Evolutionary conservation across 441 rosid species (phyloP), one percentile per base, ranked within the genome.

Genomic region (Geranium incanum): DNA sequence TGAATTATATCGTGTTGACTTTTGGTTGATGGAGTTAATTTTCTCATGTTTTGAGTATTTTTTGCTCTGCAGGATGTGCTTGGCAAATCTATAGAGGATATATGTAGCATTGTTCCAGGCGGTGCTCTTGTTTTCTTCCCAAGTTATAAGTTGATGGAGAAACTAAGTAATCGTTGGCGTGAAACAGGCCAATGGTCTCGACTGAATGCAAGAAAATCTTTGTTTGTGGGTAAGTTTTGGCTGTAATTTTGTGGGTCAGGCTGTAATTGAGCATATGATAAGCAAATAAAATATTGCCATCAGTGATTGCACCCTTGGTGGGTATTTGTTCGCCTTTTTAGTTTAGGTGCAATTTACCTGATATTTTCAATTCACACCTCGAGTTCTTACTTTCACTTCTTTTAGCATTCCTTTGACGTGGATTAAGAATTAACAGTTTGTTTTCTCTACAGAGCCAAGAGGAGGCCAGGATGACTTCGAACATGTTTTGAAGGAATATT

Each of bases 131-230:
- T 92, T 57, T 95, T 92, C 86, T 95, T 95, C 80, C 99, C 98
- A 65, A 95, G 99, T 85, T 95, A 92, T 86, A 95, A 89, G 79
- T 80, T 95, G 82, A 89, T 95, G 98, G 97, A 91, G 76, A 95
- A 91, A 79, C 83, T 95, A 68, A 82, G 88, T 80, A 84, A 71
- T 37, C 94, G 98, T 70, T 95, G 99, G 99, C 93, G 71, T 43
- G 85, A 85, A 85, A 92, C 99, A 74, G 96, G 95, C 48, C 98
- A 89, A 84, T 95, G 97, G 99, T 82, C 85, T 23, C 86, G 75
- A 71, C 84, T 95, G 66, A 84, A 86, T 84, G 88, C 86, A 59
- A 80, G 73, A 74, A 95, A 91, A 79, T 66, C 87, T 57, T 79
- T 89, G 36, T 92, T 85, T 83, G 85, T 86, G 66, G 99, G 99